Evolutionary conservation across 768 basidiomycete genomes (phyloP).

Genomic region (Amanita muscaria): DNA sequence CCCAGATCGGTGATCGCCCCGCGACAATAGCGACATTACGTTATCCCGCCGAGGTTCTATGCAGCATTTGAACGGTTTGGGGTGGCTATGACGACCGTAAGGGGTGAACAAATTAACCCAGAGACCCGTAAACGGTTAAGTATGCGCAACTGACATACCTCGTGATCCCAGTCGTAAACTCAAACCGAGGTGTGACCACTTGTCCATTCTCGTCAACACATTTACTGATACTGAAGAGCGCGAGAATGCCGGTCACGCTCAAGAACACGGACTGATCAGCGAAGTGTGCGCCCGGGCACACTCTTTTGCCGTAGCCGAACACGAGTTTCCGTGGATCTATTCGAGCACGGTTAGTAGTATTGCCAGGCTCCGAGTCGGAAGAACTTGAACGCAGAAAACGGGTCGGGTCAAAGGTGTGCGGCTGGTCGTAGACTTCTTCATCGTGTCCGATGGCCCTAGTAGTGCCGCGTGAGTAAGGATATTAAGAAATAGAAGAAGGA

Average conservation of each 20-base stretch:
- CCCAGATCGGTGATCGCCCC: neutral
- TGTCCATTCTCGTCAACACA: neutral
- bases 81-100: no score
- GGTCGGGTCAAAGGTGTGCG: conserved; percentile 4
- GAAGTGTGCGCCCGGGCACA: conserved; percentile 9
- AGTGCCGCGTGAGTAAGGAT: neutral
- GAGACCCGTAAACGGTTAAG: neutral
- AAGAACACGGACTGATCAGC: conserved; percentile 5
- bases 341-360: neutral
- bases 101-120: no score
- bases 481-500: neutral
- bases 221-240: conserved; percentile 5
- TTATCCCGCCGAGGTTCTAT: neutral
- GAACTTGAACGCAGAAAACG: conserved; percentile 5
- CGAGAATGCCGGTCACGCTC: conserved; percentile 7
- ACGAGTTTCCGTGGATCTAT: conserved; percentile 7
- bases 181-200: neutral
- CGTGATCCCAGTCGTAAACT: conserved; percentile 8
- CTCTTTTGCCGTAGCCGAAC: conserved; percentile 6
- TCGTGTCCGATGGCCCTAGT: conserved; percentile 6
- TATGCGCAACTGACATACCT: neutral
- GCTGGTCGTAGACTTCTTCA: conserved; percentile 1
- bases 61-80: neutral
- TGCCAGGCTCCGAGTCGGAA: no score
- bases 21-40: neutral